Base-by-base conservation (phyloP, 106 monocot genomes). In the Dioscorea dumetorum region DNA sequence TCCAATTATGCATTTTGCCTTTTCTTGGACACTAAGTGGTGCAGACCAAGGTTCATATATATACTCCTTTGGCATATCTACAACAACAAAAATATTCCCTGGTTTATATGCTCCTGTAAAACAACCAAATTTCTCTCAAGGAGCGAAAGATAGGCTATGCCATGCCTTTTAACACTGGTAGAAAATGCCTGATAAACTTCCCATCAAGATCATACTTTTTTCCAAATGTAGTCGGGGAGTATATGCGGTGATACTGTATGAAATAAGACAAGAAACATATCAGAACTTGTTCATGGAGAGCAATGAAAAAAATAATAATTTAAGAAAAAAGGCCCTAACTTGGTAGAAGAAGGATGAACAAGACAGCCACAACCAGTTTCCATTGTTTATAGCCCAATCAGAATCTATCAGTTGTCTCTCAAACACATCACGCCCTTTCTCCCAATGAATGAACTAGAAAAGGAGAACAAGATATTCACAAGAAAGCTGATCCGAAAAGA, bases 21-120 rank as follows among this genome's bases (percentile, higher is more conserved):
- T 82, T 62, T 66, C 67, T 60, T 94, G 94, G 31, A 94, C 66
- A 64, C 82, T 83, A 19, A 82, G 50, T 61, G 94, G 94, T 57
- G 94, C 90, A 67, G 80, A 84, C 94, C 94, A 94, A 57, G 94
- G 94, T 75, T 90, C 94, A 61, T 94, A 94, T 69, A 94, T 94
- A 51, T 84, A 94, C 80, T 94, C 77, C 61, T 80, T 87, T 18
- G 90, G 94, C 77, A 94, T 87, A 75, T 90, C 94, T 94, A 63
- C 34, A 67, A 71, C 41, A 63, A 49, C 52, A 32, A 57, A 48
- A 12, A 53, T 33, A 53, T 33, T 24, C 33, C 12, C 24, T 64
- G 63, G 4, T 33, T 41, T 41, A 41, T 41, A 2, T 41, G 41
- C 2, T 41, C 41, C 41, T 6, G 5, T 5, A 64, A 64, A 61